These are phyloP conservation scores for Termitomyces sp. DNA, from an alignment of 768 basidiomycete species.

Conservation along the genomic window DNA sequence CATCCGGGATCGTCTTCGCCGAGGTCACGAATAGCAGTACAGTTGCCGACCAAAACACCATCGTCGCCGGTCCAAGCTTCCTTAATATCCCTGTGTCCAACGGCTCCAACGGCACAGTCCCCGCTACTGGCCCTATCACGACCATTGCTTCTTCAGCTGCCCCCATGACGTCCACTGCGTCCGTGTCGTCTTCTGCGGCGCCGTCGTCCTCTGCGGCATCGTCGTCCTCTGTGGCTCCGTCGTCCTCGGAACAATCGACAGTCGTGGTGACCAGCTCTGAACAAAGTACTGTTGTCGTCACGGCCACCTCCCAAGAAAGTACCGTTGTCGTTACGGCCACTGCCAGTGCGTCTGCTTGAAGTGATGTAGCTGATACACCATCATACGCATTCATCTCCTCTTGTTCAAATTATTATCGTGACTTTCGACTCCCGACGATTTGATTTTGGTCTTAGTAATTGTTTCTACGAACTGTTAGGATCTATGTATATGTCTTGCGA, in stretches of 20 bases:
- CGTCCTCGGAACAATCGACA: background rate
- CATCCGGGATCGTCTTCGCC: conserved; percentile 11
- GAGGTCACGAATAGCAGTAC: conserved; percentile 13
- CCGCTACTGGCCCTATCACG: conserved; percentile 1
- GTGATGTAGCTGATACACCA: background rate
- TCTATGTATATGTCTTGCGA: background rate
- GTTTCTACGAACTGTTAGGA: background rate
- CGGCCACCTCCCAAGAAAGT: background rate
- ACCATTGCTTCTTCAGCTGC: conserved; percentile 1
- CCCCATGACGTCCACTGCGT: background rate
- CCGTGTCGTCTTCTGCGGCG: background rate
- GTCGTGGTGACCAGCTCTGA: background rate
- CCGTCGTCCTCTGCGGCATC: background rate
- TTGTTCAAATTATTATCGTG: background rate
- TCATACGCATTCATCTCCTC: background rate
- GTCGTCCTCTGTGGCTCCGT: background rate
- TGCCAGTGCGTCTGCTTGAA: conserved; percentile 3
- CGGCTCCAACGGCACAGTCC: conserved; percentile 4
- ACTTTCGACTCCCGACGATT: background rate
- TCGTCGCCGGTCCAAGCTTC: conserved; percentile 14
- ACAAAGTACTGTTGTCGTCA: background rate
- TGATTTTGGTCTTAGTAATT: too few species aligned
- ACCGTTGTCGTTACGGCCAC: background rate
- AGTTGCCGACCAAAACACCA: conserved; percentile 2
- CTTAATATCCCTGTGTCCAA: conserved; percentile 10